These are phyloP conservation scores for Paecilomyces fulvus DNA, from an alignment of 2,329 filamentous ascomycete species.

Conservation along the genomic window DNA sequence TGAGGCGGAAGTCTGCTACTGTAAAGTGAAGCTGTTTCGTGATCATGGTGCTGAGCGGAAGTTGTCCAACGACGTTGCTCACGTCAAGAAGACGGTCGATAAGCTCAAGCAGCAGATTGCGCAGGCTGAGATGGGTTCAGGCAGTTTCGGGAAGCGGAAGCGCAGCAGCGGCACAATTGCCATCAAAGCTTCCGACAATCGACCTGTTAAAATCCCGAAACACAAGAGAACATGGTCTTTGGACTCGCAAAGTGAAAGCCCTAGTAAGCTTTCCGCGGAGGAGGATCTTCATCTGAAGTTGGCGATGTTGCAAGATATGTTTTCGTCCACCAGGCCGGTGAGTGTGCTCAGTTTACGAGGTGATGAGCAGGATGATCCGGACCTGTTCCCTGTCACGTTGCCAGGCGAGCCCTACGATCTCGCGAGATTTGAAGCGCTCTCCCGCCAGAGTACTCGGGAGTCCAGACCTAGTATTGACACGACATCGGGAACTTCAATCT, in stretches of 20 bases:
- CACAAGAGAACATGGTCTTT: constrained; percentile 95
- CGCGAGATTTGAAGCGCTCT: constrained; percentile 20
- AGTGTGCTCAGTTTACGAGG: constrained; percentile 36
- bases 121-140: constrained; percentile 57
- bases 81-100: constrained; percentile 94
- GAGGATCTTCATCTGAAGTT: constrained; percentile 39
- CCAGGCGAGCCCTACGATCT: constrained; percentile 21
- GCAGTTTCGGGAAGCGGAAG: constrained; percentile 54
- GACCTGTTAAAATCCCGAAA: constrained; percentile 76
- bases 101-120: constrained; percentile 91
- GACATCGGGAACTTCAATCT: constrained; percentile 21
- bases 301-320: constrained; percentile 38
- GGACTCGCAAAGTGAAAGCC: constrained; percentile 55
- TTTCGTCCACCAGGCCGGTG: constrained; percentile 35
- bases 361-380: constrained; percentile 38
- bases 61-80: constrained; percentile 84
- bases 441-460: constrained; percentile 21
- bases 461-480: constrained; percentile 25
- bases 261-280: constrained; percentile 32
- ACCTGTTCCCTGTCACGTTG: constrained; percentile 34
- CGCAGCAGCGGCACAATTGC: constrained; percentile 47
- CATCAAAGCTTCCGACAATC: constrained; percentile 38
- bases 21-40: constrained; percentile 94
- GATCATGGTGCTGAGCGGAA: constrained; percentile 95
- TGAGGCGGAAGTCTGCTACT: constrained; percentile 73